Evolutionary conservation across 1,139 yeast species (phyloP).

Genomic region (Lodderomyces theae): DNA sequence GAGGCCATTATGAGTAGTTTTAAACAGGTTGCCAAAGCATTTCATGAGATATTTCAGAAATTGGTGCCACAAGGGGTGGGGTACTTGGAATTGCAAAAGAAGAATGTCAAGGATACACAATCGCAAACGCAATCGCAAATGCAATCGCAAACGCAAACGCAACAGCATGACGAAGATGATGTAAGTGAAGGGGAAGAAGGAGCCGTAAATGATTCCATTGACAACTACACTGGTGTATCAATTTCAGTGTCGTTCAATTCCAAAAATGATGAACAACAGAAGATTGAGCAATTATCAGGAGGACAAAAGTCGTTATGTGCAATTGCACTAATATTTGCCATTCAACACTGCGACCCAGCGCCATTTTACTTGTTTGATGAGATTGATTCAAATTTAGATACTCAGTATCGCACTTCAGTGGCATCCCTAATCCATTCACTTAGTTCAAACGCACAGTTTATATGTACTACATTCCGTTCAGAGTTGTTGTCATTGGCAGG

Average conservation of each 20-base stretch:
- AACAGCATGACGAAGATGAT: constrained; percentile 14
- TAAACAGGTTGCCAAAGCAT: constrained; percentile 69
- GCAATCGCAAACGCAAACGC: constrained; percentile 4
- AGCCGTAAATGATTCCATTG: constrained; percentile 32
- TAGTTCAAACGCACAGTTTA: constrained; percentile 72
- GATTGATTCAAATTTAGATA: constrained; percentile 92
- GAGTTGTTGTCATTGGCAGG: constrained; percentile 83
- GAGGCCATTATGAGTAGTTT: constrained; percentile 81
- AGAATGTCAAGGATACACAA: constrained; percentile 9
- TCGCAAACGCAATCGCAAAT: constrained; percentile 4
- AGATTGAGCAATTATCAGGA: constrained; percentile 90
- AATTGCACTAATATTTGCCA: constrained; percentile 85
- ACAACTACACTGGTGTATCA: constrained; percentile 76
- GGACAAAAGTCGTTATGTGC: constrained; percentile 97
- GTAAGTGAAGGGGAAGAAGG: constrained; percentile 21
- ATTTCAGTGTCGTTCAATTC: constrained; percentile 91
- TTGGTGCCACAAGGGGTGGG: constrained; percentile 87
- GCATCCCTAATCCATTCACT: constrained; percentile 71
- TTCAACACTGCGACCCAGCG: constrained; percentile 94
- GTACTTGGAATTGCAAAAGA: constrained; percentile 61
- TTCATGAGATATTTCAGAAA: constrained; percentile 69
- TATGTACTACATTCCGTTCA: constrained; percentile 93
- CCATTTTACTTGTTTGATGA: constrained; percentile 96
- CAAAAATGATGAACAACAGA: constrained; percentile 78
- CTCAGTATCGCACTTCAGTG: constrained; percentile 87